Conservation (phyloP, 768 basidiomycete genomes). For the Phaffia australis region DNA sequence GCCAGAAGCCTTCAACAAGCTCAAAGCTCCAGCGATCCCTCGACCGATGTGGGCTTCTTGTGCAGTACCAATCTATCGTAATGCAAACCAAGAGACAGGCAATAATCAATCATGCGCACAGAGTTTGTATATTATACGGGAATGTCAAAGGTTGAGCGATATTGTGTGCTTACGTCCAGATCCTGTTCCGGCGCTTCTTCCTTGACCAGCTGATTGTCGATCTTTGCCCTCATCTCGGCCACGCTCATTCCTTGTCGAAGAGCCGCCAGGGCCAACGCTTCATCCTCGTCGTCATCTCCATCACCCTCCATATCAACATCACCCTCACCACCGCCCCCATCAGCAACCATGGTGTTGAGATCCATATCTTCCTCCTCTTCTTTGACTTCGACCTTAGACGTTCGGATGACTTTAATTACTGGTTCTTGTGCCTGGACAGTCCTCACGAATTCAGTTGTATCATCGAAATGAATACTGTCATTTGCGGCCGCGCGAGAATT, state of each 20-base stretch:
- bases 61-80: slow-evolving; percentile 20
- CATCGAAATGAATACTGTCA: slow-evolving; percentile 66
- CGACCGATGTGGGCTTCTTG: slow-evolving; percentile 66
- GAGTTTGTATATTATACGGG: not conserved
- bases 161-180: slow-evolving; percentile 32
- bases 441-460: slow-evolving; percentile 92
- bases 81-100: not conserved
- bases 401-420: slow-evolving; percentile 17
- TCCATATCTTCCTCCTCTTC: slow-evolving; percentile 32
- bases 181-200: slow-evolving; percentile 42
- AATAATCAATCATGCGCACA: not conserved
- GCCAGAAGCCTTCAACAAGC: slow-evolving; percentile 69
- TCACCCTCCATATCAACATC: slow-evolving; percentile 45
- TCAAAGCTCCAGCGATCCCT: slow-evolving; percentile 80
- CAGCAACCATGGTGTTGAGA: slow-evolving; percentile 32
- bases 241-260: slow-evolving; percentile 40
- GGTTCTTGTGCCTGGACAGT: slow-evolving; percentile 35
- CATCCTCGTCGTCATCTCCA: slow-evolving; percentile 66
- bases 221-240: slow-evolving; percentile 37
- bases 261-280: slow-evolving; percentile 43
- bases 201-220: slow-evolving; percentile 63
- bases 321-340: slow-evolving; percentile 43
- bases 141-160: not conserved
- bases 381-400: slow-evolving; percentile 30
- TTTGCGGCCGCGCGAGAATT: slow-evolving; percentile 33